Evolutionary conservation across 805 yeast species (phyloP).

Genomic region (Yueomyces sinensis): DNA sequence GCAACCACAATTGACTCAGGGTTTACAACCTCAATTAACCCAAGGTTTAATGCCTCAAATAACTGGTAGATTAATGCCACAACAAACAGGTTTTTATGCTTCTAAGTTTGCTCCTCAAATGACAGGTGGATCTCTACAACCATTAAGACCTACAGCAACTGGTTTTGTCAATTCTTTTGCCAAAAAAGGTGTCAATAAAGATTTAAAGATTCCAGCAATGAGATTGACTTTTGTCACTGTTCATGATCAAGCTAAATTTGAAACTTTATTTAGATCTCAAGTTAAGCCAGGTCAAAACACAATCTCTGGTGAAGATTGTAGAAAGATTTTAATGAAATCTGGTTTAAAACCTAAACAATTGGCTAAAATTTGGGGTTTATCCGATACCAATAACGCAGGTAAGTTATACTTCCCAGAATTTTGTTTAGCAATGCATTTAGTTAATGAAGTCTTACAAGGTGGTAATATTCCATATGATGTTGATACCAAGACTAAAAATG

Average conservation of each 20-base stretch:
- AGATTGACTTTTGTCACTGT: conserved; percentile 77
- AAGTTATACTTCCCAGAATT: conserved; percentile 84
- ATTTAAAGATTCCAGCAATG: conserved; percentile 55
- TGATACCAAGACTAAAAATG: conserved; percentile 64
- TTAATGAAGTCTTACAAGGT: conserved; percentile 65
- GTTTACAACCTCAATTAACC: conserved; percentile 13
- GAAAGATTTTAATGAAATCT: conserved; percentile 67
- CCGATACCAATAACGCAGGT: conserved; percentile 85
- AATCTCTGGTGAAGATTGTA: conserved; percentile 60
- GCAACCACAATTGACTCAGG: conserved; percentile 10
- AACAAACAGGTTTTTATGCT: conserved; percentile 34
- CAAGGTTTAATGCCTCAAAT: conserved; percentile 19
- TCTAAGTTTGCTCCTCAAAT: conserved; percentile 7
- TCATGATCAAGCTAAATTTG: conserved; percentile 77
- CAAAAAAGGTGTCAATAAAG: conserved; percentile 36
- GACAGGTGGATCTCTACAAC: conserved; percentile 17
- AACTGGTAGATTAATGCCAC: conserved; percentile 11
- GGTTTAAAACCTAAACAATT: conserved; percentile 61
- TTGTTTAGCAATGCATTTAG: conserved; percentile 80
- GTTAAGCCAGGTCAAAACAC: conserved; percentile 41
- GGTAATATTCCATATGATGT: conserved; percentile 61
- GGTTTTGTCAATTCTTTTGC: conserved; percentile 33
- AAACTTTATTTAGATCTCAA: conserved; percentile 67
- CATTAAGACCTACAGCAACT: conserved; percentile 31
- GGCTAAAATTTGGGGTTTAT: conserved; percentile 79